Base-by-base conservation (phyloP, 2,329 filamentous ascomycete species). In the Orbilia blumenaviensis region DNA sequence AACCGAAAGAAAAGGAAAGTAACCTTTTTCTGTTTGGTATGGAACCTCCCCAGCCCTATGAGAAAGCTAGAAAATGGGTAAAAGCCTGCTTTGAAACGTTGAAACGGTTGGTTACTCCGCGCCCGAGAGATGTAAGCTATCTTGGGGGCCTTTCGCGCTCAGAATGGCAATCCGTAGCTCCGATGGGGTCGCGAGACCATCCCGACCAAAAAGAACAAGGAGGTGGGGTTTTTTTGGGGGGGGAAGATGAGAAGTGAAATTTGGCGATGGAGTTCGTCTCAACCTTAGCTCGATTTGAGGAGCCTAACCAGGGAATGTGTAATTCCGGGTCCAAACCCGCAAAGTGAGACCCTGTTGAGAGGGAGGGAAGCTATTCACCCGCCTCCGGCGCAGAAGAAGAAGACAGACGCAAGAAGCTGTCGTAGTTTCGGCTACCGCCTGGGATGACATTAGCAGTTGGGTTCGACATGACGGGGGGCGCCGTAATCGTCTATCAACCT, bases 401-500 rank as follows among this genome's bases (percentile, higher is more conserved):
- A n/a, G n/a, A 42, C 27, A 54, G 58, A 72, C 67, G 67, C 67
- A 72, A 72, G 60, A 38, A 16, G 66, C 66, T 71, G 48, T 71
- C 66, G 66, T 71, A 58, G 44, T 23, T 71, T 63, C 48, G 56
- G 58, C 38, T 56, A 63, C 66, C 46, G 66, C 66, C 66, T 71
- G n/a, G 25, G 46, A 56, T 56, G 46, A 63, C 66, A 18, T 69
- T 21, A 61, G 5, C 23, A 56, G 52, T n/a, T 42, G 62, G 63
- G 29, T 56, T 75, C 41, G 54, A 75, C n/a, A n/a, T n/a, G n/a
- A n/a, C n/a, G 32, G 34, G 54, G 34, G 54, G 9, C 25, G n/a
- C 69, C 58, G 71, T 68, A 62, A 75, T 75, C 36, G 21, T 50
- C 42, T 68, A 75, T 64, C 71, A 63, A 68, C 63, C 62, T 75